Percentiles rank a stretch among this genome's conserved stretches.
Evolutionary conservation across 306 rosid genomes (phyloP).

Genomic region (Sesbania bispinosa): DNA sequence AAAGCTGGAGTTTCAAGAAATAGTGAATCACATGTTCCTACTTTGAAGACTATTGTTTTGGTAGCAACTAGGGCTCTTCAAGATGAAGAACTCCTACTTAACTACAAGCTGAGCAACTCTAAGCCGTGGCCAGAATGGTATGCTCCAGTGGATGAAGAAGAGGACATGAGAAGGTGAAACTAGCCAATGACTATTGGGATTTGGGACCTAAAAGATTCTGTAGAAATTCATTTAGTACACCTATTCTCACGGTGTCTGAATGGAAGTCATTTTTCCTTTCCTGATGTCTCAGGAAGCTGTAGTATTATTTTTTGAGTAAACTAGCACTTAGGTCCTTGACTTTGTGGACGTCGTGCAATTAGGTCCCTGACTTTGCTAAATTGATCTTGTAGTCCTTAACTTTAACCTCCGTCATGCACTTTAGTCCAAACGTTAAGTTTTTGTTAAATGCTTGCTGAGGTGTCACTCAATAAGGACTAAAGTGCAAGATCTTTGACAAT

Average conservation of each 20-base stretch:
- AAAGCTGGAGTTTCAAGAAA: constrained; percentile 49
- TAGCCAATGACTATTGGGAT: not conserved
- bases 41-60: constrained; percentile 66
- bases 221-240: not conserved
- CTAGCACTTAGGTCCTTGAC: too few species aligned
- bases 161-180: constrained; percentile 58
- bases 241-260: not conserved
- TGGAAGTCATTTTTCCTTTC: constrained; percentile 4
- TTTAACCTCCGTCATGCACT: too few species aligned
- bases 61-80: constrained; percentile 74
- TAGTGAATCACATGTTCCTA: constrained; percentile 47
- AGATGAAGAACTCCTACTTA: constrained; percentile 75
- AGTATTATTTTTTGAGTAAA: not conserved
- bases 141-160: constrained; percentile 79
- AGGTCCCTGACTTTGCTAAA: too few species aligned
- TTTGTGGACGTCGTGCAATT: too few species aligned
- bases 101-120: constrained; percentile 81
- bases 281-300: not conserved
- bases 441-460: too few species aligned
- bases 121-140: constrained; percentile 76
- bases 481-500: too few species aligned
- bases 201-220: not conserved
- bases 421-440: too few species aligned
- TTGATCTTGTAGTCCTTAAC: too few species aligned
- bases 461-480: too few species aligned